Conservation (phyloP, 805 yeast species). For the Wickerhamomyces bovis region DNA sequence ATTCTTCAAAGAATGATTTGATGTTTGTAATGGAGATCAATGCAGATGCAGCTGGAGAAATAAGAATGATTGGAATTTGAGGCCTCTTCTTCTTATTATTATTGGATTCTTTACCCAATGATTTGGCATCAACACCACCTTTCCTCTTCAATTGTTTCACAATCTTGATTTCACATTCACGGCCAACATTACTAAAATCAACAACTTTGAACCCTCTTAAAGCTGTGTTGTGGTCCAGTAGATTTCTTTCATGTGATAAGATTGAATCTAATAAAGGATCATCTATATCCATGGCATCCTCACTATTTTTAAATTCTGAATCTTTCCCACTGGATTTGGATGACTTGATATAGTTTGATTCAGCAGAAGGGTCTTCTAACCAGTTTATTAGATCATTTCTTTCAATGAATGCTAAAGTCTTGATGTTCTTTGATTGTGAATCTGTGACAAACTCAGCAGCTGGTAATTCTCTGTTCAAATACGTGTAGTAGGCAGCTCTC, state of each 20-base stretch:
- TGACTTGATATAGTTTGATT: conserved; percentile 45
- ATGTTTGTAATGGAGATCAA: conserved; percentile 59
- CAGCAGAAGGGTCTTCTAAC: conserved; percentile 63
- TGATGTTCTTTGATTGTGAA: conserved; percentile 57
- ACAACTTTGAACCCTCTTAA: conserved; percentile 62
- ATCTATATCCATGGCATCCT: conserved; percentile 13
- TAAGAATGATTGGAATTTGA: conserved; percentile 63
- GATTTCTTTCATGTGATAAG: conserved; percentile 38
- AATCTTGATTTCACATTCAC: conserved; percentile 57
- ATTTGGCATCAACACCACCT: conserved; percentile 7
- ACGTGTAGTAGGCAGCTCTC: conserved; percentile 65
- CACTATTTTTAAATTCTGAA: not conserved
- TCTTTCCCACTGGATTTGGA: conserved; percentile 7
- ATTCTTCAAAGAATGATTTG: conserved; percentile 66
- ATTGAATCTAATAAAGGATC: conserved; percentile 30
- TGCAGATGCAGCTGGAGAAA: conserved; percentile 78
- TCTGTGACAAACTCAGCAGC: conserved; percentile 77
- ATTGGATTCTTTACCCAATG: conserved; percentile 9
- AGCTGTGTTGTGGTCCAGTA: conserved; percentile 53
- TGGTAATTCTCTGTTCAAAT: conserved; percentile 66
- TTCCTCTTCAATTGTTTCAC: conserved; percentile 30
- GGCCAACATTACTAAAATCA: conserved; percentile 60
- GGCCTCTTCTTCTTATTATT: conserved; percentile 21
- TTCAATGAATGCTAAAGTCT: conserved; percentile 75
- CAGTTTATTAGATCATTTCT: conserved; percentile 80